Evolutionary conservation across 129 eudicot genomes (phyloP).

Genomic region (Dittrichia graveolens): DNA sequence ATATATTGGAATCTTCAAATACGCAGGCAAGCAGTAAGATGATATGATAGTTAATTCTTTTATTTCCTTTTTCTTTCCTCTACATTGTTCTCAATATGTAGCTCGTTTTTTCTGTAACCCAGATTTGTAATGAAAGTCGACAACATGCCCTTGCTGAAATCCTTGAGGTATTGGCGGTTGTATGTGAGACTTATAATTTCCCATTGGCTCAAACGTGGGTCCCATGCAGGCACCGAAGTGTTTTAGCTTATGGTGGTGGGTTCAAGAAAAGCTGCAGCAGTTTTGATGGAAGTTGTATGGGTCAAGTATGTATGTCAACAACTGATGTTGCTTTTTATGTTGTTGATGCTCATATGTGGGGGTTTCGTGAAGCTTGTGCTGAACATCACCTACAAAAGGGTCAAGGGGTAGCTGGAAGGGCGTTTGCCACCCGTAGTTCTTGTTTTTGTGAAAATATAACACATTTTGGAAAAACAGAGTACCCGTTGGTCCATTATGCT

Average conservation of each 20-base stretch:
- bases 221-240: slow-evolving; percentile 91
- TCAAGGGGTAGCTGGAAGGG: slow-evolving; percentile 93
- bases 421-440: slow-evolving; percentile 63
- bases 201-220: slow-evolving; percentile 98
- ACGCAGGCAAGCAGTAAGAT: slow-evolving; percentile 67
- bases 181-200: slow-evolving; percentile 77
- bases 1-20: slow-evolving; percentile 80
- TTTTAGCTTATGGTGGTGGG: slow-evolving; percentile 91
- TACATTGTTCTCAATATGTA: slow-evolving; percentile 25
- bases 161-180: slow-evolving; percentile 77
- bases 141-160: slow-evolving; percentile 87
- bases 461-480: slow-evolving; percentile 71
- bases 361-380: slow-evolving; percentile 88
- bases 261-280: slow-evolving; percentile 86
- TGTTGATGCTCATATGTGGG: slow-evolving; percentile 90
- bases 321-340: slow-evolving; percentile 87
- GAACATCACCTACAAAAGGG: slow-evolving; percentile 94
- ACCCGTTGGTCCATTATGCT: slow-evolving; percentile 92
- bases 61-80: background rate
- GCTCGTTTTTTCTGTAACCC: slow-evolving; percentile 40
- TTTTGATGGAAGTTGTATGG: slow-evolving; percentile 96
- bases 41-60: slow-evolving; percentile 22
- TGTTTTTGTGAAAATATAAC: slow-evolving; percentile 81
- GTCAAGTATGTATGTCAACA: slow-evolving; percentile 94
- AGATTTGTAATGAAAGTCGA: slow-evolving; percentile 93